phyloP scores from a whole-genome alignment of 148 eudicot genomes.

The Dianthus caryophyllus region DNA sequence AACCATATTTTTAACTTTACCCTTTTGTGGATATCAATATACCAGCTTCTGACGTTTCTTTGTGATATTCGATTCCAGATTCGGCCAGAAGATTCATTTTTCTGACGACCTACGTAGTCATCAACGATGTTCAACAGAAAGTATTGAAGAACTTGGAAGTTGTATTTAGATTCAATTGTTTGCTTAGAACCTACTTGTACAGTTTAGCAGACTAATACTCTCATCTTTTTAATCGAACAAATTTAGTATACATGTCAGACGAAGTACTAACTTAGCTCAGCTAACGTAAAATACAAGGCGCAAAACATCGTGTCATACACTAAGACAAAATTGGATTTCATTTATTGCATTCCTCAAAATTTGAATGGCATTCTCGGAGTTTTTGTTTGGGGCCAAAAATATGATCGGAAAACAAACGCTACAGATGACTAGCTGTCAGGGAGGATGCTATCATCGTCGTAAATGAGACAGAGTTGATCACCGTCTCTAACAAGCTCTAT shows the following conservation, averaged over 20 bases:
- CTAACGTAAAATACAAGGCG: too few relatives aligned
- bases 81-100: slow-evolving; percentile 17
- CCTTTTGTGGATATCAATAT: background rate
- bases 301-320: too few relatives aligned
- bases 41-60: background rate
- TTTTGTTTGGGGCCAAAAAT: background rate
- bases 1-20: background rate
- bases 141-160: background rate
- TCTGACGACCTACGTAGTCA: background rate
- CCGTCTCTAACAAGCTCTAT: slow-evolving; percentile 61
- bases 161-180: too few relatives aligned
- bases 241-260: too few relatives aligned
- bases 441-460: slow-evolving; percentile 22
- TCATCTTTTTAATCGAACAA: too few relatives aligned
- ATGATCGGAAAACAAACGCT: background rate
- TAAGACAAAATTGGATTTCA: background rate
- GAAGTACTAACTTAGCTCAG: too few relatives aligned
- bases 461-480: slow-evolving; percentile 57
- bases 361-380: slow-evolving; percentile 8
- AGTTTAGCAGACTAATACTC: too few relatives aligned
- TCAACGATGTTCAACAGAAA: background rate
- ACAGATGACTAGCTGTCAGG: slow-evolving; percentile 20
- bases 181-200: too few relatives aligned
- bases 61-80: slow-evolving; percentile 12
- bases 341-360: background rate